phyloP scores from a whole-genome alignment of 2,329 filamentous ascomycete species.

The Fusarium domesticum region DNA sequence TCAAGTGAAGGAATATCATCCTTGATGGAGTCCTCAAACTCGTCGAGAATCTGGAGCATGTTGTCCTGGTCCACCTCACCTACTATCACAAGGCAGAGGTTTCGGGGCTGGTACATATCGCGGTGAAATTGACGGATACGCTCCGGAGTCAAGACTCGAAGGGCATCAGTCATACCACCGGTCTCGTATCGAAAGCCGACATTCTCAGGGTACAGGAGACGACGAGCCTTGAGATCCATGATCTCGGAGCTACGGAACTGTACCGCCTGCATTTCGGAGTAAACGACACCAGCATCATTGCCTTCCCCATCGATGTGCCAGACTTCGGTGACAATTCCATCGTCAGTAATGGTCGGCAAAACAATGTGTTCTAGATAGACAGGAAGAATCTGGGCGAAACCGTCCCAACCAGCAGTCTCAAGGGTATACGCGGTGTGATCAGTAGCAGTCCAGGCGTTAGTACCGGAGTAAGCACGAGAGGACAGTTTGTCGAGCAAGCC shows the following conservation, averaged over 20 bases:
- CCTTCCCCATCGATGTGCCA: slow-evolving; percentile 92
- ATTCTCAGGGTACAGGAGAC: slow-evolving; percentile 80
- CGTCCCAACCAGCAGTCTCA: slow-evolving; percentile 94
- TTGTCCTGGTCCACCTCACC: slow-evolving; percentile 84
- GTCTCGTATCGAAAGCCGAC: slow-evolving; percentile 96
- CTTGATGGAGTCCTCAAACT: slow-evolving; percentile 84
- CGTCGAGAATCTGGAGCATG: slow-evolving; percentile 75
- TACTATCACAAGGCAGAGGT: slow-evolving; percentile 86
- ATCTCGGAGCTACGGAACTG: slow-evolving; percentile 82
- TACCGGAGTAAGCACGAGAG: slow-evolving; percentile 86
- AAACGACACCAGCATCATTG: slow-evolving; percentile 94
- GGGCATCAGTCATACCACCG: slow-evolving; percentile 91
- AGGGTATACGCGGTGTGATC: slow-evolving; percentile 97
- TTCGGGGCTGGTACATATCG: slow-evolving; percentile 97
- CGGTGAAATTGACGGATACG: slow-evolving; percentile 92
- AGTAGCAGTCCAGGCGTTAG: slow-evolving; percentile 95
- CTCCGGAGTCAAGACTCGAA: slow-evolving; percentile 81
- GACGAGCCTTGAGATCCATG: slow-evolving; percentile 79
- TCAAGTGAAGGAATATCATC: slow-evolving; percentile 74
- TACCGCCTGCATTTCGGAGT: slow-evolving; percentile 97
- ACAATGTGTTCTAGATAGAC: slow-evolving; percentile 95
- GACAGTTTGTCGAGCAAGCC: slow-evolving; percentile 92
- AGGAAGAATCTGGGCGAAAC: slow-evolving; percentile 89
- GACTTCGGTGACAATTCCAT: slow-evolving; percentile 91
- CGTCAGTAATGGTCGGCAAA: slow-evolving; percentile 86